These are phyloP conservation scores for Polygonum aviculare DNA, from an alignment of 148 eudicot species.

Conservation along the genomic window DNA sequence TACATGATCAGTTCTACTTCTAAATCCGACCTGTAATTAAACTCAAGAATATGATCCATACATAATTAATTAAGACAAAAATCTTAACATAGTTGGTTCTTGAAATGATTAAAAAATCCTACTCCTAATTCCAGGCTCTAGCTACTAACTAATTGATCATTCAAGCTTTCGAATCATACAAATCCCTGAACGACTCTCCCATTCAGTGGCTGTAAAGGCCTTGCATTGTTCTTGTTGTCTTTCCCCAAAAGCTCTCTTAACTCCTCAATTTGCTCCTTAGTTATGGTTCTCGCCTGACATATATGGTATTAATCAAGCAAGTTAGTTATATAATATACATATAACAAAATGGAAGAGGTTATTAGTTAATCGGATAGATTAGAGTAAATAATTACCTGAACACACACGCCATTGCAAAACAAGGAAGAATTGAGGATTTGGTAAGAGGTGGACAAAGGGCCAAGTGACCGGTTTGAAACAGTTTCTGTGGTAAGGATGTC, in stretches of 20 bases:
- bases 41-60: too few species aligned
- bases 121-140: too few species aligned
- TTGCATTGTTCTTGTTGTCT: conserved; percentile 43
- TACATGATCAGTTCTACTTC: too few species aligned
- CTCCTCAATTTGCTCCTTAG: conserved; percentile 15
- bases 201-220: conserved; percentile 54
- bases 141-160: neutral
- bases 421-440: conserved; percentile 37
- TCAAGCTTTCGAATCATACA: neutral
- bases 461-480: conserved; percentile 20
- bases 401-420: conserved; percentile 35
- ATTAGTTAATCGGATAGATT: too few species aligned
- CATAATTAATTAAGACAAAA: too few species aligned
- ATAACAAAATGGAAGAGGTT: too few species aligned
- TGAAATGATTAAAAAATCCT: too few species aligned
- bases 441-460: conserved; percentile 37
- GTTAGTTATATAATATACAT: too few species aligned
- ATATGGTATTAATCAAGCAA: neutral
- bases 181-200: conserved; percentile 36
- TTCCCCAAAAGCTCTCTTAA: conserved; percentile 34
- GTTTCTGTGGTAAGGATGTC: conserved; percentile 32
- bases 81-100: neutral
- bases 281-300: conserved; percentile 12
- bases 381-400: conserved; percentile 25
- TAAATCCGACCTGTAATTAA: too few species aligned